These are phyloP conservation scores for Tympanopsis confertula DNA, from an alignment of 2,329 filamentous ascomycete genomes.

Conservation along the genomic window DNA sequence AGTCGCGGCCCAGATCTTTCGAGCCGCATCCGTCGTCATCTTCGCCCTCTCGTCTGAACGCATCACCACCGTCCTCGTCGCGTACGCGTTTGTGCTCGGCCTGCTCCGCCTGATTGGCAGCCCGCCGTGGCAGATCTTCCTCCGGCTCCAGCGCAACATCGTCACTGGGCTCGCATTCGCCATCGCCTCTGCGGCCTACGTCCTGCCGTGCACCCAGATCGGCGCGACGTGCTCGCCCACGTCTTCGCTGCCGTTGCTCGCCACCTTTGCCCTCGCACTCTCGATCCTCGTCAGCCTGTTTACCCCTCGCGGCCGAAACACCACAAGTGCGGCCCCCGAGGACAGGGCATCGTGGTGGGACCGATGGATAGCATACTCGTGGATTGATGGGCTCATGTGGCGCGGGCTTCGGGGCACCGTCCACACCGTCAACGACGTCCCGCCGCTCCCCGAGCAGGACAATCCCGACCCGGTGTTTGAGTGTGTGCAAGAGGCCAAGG, in stretches of 20 bases:
- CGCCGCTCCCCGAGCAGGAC: background rate
- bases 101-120: background rate
- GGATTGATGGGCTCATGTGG: background rate
- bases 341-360: background rate
- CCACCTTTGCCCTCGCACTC: background rate
- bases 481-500: background rate
- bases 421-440: background rate
- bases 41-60: no score
- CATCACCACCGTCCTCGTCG: no score
- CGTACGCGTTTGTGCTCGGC: slow-evolving; percentile 1
- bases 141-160: background rate
- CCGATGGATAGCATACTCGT: background rate
- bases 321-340: background rate
- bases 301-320: background rate
- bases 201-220: background rate
- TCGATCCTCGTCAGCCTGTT: background rate
- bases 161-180: background rate
- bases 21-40: no score
- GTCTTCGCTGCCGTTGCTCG: background rate
- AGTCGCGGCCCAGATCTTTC: no score
- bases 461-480: background rate
- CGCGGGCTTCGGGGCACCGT: background rate
- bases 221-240: background rate
- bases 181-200: background rate
- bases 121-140: background rate